Evolutionary conservation across 2,329 filamentous ascomycete genomes (phyloP), one percentile per base, ranked within the genome.

Genomic region (Cercospora janseana): DNA sequence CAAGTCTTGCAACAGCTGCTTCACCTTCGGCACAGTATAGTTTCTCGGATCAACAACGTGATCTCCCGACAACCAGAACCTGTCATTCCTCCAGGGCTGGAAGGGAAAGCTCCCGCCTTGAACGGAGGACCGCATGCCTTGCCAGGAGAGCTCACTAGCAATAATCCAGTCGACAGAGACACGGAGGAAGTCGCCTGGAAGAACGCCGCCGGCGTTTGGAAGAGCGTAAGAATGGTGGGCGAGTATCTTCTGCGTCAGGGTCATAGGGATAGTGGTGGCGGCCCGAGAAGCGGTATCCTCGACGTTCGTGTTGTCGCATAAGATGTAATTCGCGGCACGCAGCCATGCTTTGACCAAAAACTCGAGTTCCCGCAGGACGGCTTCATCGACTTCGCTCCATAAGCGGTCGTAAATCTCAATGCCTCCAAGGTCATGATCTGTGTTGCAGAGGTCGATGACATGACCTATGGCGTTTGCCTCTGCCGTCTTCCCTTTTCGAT

Each of bases 121-220:
- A 15, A 31, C 20, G 8, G 23, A 45, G 16, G 20, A 20, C 7
- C 24, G 26, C 51, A 53, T 53, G 24, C 21, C 21, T 3, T 16
- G 23, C 51, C 51, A 53, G 12, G 51, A 53, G 5, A 53, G 26
- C 24, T 53, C 51, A n/a, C 28, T 40, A 4, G 51, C 51, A 10
- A 53, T 38, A n/a, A 53, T 28, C 51, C 51, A 53, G 32, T 53
- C 51, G 9, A 49, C n/a, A 3, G 23, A 28, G 4, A 31, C 45
- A 4, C 29, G 40, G n/a, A 53, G 29, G 18, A 54, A 26, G 9
- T 46, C 46, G 26, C 46, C 46, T 6, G 32, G 10, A 10, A 18
- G 20, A 7, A 41, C 32, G 26, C 41, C 32, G 16, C n/a, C n/a
- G 16, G 5, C 5, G 8, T 20, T 8, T 7, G 13, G 7, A 7